Conservation (phyloP, 2,329 filamentous ascomycete species). For the Fusarium sp. region DNA sequence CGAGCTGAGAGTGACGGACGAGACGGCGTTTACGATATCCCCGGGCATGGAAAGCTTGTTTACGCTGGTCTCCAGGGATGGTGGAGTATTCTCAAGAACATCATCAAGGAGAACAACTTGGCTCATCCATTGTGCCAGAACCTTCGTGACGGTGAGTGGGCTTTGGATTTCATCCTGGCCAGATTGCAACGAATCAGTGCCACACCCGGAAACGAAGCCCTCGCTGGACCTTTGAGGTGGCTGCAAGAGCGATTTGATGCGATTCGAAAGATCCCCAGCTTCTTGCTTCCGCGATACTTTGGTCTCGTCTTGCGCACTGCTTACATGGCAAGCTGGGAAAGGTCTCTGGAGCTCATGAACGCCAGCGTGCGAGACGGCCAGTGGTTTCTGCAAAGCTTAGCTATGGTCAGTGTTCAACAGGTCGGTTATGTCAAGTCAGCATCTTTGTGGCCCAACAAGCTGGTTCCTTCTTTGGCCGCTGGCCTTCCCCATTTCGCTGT, state of each 20-base stretch:
- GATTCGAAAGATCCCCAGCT: conserved; percentile 85
- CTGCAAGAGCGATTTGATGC: conserved; percentile 86
- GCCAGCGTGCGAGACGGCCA: conserved; percentile 83
- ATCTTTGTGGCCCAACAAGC: conserved; percentile 87
- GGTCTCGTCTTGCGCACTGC: conserved; percentile 88
- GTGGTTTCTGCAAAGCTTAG: conserved; percentile 87
- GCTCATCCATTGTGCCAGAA: conserved; percentile 95
- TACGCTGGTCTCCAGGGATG: conserved; percentile 98
- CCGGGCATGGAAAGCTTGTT: conserved; percentile 83
- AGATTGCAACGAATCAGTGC: conserved; percentile 79
- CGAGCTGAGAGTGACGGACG: conserved; percentile 80
- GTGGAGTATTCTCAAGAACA: conserved; percentile 90
- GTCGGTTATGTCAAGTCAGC: conserved; percentile 90
- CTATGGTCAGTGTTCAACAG: conserved; percentile 92
- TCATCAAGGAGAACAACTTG: conserved; percentile 89
- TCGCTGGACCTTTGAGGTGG: conserved; percentile 79
- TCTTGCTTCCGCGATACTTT: conserved; percentile 93
- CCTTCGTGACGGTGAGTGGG: conserved; percentile 90
- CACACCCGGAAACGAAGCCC: conserved; percentile 68
- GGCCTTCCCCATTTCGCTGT: conserved; percentile 94
- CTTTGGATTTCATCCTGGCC: conserved; percentile 85
- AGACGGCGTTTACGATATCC: conserved; percentile 91
- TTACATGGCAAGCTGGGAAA: conserved; percentile 84
- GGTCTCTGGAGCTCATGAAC: conserved; percentile 82
- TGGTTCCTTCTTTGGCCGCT: conserved; percentile 88